Base-by-base conservation (phyloP, 768 basidiomycete genomes). In the Podaxis sp. region DNA sequence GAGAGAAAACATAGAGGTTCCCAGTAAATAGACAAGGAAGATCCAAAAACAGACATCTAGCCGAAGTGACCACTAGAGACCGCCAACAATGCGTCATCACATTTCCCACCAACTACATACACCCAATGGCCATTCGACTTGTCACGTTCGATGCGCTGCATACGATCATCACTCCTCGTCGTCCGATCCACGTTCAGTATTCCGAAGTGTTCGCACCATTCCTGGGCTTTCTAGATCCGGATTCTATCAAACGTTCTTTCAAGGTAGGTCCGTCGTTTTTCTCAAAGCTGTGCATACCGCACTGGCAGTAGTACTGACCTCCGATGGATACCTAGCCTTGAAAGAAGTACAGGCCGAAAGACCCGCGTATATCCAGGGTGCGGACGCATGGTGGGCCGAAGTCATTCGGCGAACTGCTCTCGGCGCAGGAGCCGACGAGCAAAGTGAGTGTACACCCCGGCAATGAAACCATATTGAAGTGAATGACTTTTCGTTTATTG, bases 111-210 rank as follows among this genome's bases (percentile, higher is more conserved):
- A 40, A 40, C 11, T 10, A n/a, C 40, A n/a, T 42, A 28, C 18
- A 16, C 10, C 44, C 57, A 36, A 67, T 67, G 67, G 37, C 57
- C 54, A 82, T 89, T 69, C 82, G 79, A 7, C 74, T 91, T 5
- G 86, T 91, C 50, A 85, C 88, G n/a, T 92, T 93, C 65, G 91
- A 93, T 66, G 85, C 84, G 0, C 74, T 92, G 25, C 84, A 88
- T 66, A 93, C 91, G n/a, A 76, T 91, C 4, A 76, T 93, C 14
- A 79, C 79, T 2, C 90, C 89, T 18, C 83, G 89, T 5, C 72
- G 72, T 36, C 89, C 91, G 2, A 79, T 93, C 50, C 78, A 88
- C 61, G 77, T 82, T 28, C 90, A 82, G 64, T 86, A 89, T 68
- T 79, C 87, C 0, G 80, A 84, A 63, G 80, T 79, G 2, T 90